Evolutionary conservation across 2,329 filamentous ascomycete genomes (phyloP), one percentile per base, ranked within the genome.

Genomic region (Biscogniauxia mediterranea): DNA sequence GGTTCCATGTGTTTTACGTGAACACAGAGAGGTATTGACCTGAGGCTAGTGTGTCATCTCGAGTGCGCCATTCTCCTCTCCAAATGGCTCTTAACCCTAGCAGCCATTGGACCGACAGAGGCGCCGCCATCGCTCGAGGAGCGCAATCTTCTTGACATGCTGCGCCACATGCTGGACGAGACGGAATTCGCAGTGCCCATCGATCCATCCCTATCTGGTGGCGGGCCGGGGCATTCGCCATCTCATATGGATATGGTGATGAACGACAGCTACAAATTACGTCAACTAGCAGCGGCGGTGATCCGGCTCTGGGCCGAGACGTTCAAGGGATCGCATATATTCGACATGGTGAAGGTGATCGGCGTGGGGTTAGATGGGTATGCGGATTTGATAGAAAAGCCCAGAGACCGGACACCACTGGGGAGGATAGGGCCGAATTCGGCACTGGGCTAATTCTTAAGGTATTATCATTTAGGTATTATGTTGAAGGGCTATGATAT

Each of bases 141-240:
- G 68, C 81, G 77, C 67, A 80, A 77, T 55, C 75, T 88, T 2
- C 75, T 87, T 28, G 81, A 84, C 56, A 85, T 81, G 70, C 77
- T 87, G 20, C 79, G 83, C 17, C 79, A 81, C 23, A 85, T 87
- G 79, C 75, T 88, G 11, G 83, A 86, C 65, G 85, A 88, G 72
- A 87, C 85, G 0, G 84, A 87, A 66, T 87, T 86, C 64, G 84
- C 84, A 6, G 83, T 86, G 3, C 83, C 84, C 1, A 81, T 86
- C 52, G 84, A 87, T 55, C 82, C 83, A 2, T 84, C 83, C 2
- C 75, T 86, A 17, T 77, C 80, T 0, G 80, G 77, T 5, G 73
- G 73, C 19, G 72, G 72, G 17, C 71, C 73, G 49, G 75, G 72
- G 7, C 71, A 77, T 67, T 64, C 77, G 1, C 64, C 63, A 64